Evolutionary conservation across 495 filamentous ascomycete species (phyloP).

Genomic region (Podospora pseudocomata): DNA sequence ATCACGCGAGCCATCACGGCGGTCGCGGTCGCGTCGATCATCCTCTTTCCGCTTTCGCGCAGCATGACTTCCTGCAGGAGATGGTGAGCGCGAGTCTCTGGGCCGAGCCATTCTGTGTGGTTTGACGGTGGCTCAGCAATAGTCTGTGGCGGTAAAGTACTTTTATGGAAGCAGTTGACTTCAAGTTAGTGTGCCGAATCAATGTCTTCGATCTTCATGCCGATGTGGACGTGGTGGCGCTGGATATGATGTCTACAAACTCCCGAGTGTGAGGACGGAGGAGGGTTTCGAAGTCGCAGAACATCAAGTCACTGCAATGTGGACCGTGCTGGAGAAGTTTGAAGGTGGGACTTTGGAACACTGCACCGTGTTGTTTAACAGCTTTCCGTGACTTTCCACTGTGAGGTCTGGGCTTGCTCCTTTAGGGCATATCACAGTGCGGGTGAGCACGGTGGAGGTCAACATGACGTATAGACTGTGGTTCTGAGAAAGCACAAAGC

Average conservation of each 20-base stretch:
- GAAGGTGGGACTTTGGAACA: constrained; percentile 14
- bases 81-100: constrained; percentile 92
- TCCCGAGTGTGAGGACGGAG: not conserved
- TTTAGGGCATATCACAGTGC: not conserved
- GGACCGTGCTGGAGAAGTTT: constrained; percentile 6
- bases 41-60: constrained; percentile 74
- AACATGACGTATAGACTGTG: not conserved
- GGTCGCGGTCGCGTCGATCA: constrained; percentile 68
- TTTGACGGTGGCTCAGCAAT: constrained; percentile 40
- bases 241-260: not conserved
- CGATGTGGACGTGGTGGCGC: constrained; percentile 7
- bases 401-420: not conserved
- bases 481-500: not conserved
- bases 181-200: constrained; percentile 18
- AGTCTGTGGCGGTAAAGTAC: constrained; percentile 60
- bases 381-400: not conserved
- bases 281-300: not conserved
- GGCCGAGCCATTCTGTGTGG: constrained; percentile 76
- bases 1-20: constrained; percentile 49
- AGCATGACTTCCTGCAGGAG: constrained; percentile 87
- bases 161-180: constrained; percentile 31
- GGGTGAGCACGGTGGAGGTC: not conserved
- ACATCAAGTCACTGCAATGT: not conserved
- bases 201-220: constrained; percentile 6
- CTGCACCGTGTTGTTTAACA: not conserved